Percentiles rank a stretch among this genome's conserved stretches.
Evolutionary conservation across 2,329 filamentous ascomycete genomes (phyloP).

Genomic region (Epichloe gansuensis): DNA sequence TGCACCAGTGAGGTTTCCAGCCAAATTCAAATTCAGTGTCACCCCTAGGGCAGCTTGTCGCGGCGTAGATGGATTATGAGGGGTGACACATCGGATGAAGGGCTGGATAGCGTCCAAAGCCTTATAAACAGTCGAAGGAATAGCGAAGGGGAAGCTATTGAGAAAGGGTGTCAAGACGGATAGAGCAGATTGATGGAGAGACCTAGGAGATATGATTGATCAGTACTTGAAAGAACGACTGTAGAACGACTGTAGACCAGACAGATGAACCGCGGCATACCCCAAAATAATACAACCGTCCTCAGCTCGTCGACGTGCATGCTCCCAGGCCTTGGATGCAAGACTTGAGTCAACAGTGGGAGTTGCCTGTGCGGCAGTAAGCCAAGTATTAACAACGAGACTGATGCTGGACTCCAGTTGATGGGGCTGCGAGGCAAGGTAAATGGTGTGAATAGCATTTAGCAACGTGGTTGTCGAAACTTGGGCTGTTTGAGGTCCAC

Average conservation of each 20-base stretch:
- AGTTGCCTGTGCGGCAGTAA: constrained; percentile 61
- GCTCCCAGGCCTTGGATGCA: constrained; percentile 82
- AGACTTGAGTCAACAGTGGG: constrained; percentile 68
- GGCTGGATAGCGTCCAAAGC: constrained; percentile 72
- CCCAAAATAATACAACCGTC: constrained; percentile 86
- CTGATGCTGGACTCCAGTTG: constrained; percentile 80
- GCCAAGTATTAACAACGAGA: constrained; percentile 89
- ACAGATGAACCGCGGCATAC: constrained; percentile 34
- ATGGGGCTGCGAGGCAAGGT: constrained; percentile 71
- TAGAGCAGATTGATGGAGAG: constrained; percentile 77
- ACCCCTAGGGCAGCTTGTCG: constrained; percentile 71
- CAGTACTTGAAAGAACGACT: constrained; percentile 4
- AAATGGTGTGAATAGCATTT: constrained; percentile 83
- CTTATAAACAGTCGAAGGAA: constrained; percentile 63
- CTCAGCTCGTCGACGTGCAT: constrained; percentile 84
- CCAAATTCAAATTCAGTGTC: constrained; percentile 67
- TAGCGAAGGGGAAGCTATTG: constrained; percentile 62
- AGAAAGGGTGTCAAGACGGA: constrained; percentile 75
- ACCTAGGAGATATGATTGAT: constrained; percentile 37
- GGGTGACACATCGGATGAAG: constrained; percentile 77
- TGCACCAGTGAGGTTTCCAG: constrained; percentile 65
- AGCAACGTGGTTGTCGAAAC: constrained; percentile 87
- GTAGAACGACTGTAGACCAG: neutral
- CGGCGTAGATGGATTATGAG: constrained; percentile 73
- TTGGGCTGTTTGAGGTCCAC: constrained; percentile 58